phyloP scores from a whole-genome alignment of 192 early-diverging fungal genomes.

The Haplosporangium gracile region DNA sequence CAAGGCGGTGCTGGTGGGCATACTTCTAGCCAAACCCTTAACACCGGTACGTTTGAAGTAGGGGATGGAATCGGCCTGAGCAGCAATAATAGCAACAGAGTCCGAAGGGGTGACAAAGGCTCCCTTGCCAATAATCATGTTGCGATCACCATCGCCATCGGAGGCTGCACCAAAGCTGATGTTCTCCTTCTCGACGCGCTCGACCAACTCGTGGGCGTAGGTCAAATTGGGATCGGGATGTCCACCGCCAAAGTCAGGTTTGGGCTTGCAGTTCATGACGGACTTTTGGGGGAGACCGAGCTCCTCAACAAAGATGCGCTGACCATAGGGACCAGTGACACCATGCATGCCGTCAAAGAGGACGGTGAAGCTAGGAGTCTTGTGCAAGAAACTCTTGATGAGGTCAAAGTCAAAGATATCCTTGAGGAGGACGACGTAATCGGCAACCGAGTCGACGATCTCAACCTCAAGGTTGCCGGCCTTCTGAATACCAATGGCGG shows the following conservation, averaged over 20 bases:
- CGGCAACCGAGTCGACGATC: conserved; percentile 88
- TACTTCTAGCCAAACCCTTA: conserved; percentile 90
- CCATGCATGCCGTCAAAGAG: conserved; percentile 97
- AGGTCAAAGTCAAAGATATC: conserved; percentile 93
- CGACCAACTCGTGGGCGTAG: conserved; percentile 94
- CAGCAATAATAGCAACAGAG: conserved; percentile 97
- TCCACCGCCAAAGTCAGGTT: conserved; percentile 93
- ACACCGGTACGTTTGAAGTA: conserved; percentile 91
- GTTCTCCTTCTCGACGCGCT: conserved; percentile 83
- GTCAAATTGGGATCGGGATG: conserved; percentile 99
- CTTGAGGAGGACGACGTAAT: conserved; percentile 91
- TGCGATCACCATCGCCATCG: conserved; percentile 98
- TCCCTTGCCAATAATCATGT: conserved; percentile 97
- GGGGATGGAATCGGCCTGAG: conserved; percentile 90
- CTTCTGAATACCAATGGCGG: conserved; percentile 70
- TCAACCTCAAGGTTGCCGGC: conserved; percentile 82
- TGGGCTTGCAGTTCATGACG: conserved; percentile 86
- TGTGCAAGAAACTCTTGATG: conserved; percentile 82
- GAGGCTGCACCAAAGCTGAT: conserved; percentile 95
- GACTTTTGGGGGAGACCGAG: conserved; percentile 85
- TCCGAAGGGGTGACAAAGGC: conserved; percentile 98
- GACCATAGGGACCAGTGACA: conserved; percentile 96
- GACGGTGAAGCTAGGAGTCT: conserved; percentile 82
- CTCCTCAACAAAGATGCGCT: conserved; percentile 88
- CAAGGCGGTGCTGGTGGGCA: conserved; percentile 96